Conservation (phyloP, 1,139 yeast species). For the Kurtzmaniella quercitrusa region DNA sequence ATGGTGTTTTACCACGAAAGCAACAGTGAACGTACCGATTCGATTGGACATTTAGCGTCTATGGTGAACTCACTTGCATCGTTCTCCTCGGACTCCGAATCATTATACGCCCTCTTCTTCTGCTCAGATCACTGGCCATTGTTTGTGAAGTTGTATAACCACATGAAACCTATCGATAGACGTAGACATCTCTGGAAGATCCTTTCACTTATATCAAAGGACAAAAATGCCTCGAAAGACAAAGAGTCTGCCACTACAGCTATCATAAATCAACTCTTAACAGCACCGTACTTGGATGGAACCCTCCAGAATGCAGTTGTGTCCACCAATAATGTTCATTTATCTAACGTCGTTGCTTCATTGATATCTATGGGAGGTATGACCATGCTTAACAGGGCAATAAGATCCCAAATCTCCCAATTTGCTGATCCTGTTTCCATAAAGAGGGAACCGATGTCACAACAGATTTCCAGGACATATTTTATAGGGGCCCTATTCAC, state of each 20-base stretch:
- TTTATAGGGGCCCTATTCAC: constrained; percentile 24
- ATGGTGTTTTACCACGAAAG: not conserved
- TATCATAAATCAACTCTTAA: not conserved
- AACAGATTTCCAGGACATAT: constrained; percentile 33
- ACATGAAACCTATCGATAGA: constrained; percentile 25
- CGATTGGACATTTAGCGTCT: constrained; percentile 13
- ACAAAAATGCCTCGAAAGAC: not conserved
- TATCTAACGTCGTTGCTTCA: not conserved
- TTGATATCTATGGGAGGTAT: not conserved
- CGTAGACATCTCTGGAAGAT: constrained; percentile 16
- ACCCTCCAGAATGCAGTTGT: not conserved
- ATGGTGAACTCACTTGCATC: constrained; percentile 23
- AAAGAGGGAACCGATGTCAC: constrained; percentile 28
- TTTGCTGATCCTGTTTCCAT: constrained; percentile 21
- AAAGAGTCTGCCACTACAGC: constrained; percentile 3
- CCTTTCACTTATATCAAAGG: constrained; percentile 3
- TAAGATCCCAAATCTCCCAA: not conserved
- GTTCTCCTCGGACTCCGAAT: constrained; percentile 16
- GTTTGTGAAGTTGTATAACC: constrained; percentile 14
- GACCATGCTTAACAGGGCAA: constrained; percentile 9
- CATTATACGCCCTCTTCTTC: constrained; percentile 23
- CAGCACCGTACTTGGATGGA: constrained; percentile 2
- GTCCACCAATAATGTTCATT: not conserved
- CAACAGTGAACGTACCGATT: constrained; percentile 3
- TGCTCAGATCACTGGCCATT: constrained; percentile 15